These are phyloP conservation scores for Blastocystis sp. DNA, from an alignment of 352 stramenopile genomes.

Conservation along the genomic window DNA sequence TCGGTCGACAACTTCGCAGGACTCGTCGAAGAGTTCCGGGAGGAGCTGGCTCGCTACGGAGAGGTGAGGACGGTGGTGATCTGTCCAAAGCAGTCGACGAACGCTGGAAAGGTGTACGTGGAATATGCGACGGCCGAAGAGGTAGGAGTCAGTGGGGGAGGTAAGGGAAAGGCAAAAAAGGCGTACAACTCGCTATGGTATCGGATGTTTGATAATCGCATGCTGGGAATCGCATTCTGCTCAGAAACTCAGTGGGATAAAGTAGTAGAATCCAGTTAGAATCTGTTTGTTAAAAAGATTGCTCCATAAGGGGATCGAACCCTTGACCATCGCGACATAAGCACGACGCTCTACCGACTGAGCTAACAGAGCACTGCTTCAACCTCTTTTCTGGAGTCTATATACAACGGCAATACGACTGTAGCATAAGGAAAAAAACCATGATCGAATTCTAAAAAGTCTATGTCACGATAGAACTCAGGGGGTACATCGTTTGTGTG, in stretches of 20 bases:
- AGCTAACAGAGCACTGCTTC: background rate
- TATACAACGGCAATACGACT: no score
- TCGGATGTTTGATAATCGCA: constrained; percentile 30
- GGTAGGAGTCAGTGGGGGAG: background rate
- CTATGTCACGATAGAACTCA: no score
- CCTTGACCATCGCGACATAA: constrained; percentile 51
- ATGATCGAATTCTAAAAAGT: no score
- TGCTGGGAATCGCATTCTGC: constrained; percentile 25
- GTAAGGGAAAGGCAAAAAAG: background rate
- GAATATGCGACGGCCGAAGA: background rate
- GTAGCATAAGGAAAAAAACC: no score
- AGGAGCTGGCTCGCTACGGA: constrained; percentile 7
- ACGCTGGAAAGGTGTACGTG: background rate
- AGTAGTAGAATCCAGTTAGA: background rate
- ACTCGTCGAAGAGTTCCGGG: background rate
- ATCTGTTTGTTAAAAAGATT: constrained; percentile 34
- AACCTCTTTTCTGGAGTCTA: background rate
- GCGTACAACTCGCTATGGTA: constrained; percentile 9
- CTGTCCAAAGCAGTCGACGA: background rate
- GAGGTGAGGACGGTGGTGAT: constrained; percentile 3
- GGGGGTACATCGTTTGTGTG: no score
- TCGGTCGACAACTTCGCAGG: background rate
- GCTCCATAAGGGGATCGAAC: constrained; percentile 48
- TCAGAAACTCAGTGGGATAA: background rate
- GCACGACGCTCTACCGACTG: constrained; percentile 50